Conservation (phyloP, 176 grass and related monocot species). For the Zizania latifolia region DNA sequence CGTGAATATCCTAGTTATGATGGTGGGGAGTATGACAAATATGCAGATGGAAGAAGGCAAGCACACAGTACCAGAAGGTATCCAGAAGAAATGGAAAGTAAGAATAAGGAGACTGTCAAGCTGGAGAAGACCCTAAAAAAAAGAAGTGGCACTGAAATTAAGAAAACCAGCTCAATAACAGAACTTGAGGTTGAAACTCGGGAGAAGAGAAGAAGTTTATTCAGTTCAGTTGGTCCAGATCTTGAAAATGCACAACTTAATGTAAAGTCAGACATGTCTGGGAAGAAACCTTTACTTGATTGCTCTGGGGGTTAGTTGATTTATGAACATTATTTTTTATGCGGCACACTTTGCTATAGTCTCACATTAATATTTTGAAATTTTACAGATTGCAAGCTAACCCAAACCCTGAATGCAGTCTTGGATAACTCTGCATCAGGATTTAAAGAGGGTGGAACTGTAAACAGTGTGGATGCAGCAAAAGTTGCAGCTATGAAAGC, state of each 20-base stretch:
- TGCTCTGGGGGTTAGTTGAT: slow-evolving; percentile 19
- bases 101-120: slow-evolving; percentile 40
- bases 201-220: slow-evolving; percentile 53
- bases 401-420: slow-evolving; percentile 19
- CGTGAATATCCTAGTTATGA: slow-evolving; percentile 25
- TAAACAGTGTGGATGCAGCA: slow-evolving; percentile 60
- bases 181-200: slow-evolving; percentile 33
- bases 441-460: slow-evolving; percentile 7
- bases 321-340: slow-evolving; percentile 22
- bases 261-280: slow-evolving; percentile 23
- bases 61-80: slow-evolving; percentile 19
- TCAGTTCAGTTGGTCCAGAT: slow-evolving; percentile 42
- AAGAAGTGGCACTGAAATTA: slow-evolving; percentile 52
- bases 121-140: slow-evolving; percentile 44
- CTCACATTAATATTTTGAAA: slow-evolving; percentile 2
- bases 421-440: slow-evolving; percentile 23
- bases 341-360: slow-evolving; percentile 1
- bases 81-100: slow-evolving; percentile 42
- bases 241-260: slow-evolving; percentile 18
- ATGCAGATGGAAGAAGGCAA: slow-evolving; percentile 38
- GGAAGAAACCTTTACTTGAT: slow-evolving; percentile 15
- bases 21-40: slow-evolving; percentile 42
- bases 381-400: slow-evolving; percentile 23
- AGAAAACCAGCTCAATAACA: slow-evolving; percentile 21
- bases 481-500: slow-evolving; percentile 90